Conservation (phyloP, 176 grass and related monocot species). For the Rhynchospora breviuscula region DNA sequence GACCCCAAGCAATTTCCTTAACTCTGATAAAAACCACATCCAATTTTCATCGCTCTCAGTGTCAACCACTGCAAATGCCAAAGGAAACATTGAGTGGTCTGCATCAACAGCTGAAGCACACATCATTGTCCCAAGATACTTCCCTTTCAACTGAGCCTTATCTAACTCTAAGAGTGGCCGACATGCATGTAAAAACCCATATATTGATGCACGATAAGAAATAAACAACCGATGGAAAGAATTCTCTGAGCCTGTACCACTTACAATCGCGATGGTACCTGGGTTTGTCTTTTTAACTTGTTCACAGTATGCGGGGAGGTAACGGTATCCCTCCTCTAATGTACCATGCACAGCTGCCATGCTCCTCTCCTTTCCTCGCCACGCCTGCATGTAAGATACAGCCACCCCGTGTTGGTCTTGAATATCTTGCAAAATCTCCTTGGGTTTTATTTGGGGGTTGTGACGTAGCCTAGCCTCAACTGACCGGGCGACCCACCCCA, state of each 20-base stretch:
- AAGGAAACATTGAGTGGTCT: slow-evolving; percentile 67
- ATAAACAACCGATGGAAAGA: slow-evolving; percentile 82
- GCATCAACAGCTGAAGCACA: slow-evolving; percentile 94
- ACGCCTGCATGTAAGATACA: slow-evolving; percentile 97
- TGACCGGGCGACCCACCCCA: slow-evolving; percentile 92
- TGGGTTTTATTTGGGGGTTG: slow-evolving; percentile 91
- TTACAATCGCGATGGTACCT: slow-evolving; percentile 72
- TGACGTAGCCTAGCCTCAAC: slow-evolving; percentile 78
- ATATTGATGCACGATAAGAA: slow-evolving; percentile 82
- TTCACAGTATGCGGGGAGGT: slow-evolving; percentile 90
- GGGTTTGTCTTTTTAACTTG: slow-evolving; percentile 72
- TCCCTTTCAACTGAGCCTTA: slow-evolving; percentile 89
- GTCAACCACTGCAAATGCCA: slow-evolving; percentile 88
- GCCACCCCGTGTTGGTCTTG: slow-evolving; percentile 87
- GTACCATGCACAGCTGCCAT: slow-evolving; percentile 93
- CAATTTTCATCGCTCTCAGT: slow-evolving; percentile 87
- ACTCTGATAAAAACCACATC: slow-evolving; percentile 95
- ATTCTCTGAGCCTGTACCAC: slow-evolving; percentile 56
- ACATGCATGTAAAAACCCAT: slow-evolving; percentile 85
- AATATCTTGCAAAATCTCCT: slow-evolving; percentile 97
- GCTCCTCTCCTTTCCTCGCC: slow-evolving; percentile 96
- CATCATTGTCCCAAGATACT: slow-evolving; percentile 85
- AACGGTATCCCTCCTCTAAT: slow-evolving; percentile 87
- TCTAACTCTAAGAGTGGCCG: slow-evolving; percentile 88
- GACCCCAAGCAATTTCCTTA: slow-evolving; percentile 89